Evolutionary conservation across 495 filamentous ascomycete genomes (phyloP).

Genomic region (Lindgomyces ingoldianus): DNA sequence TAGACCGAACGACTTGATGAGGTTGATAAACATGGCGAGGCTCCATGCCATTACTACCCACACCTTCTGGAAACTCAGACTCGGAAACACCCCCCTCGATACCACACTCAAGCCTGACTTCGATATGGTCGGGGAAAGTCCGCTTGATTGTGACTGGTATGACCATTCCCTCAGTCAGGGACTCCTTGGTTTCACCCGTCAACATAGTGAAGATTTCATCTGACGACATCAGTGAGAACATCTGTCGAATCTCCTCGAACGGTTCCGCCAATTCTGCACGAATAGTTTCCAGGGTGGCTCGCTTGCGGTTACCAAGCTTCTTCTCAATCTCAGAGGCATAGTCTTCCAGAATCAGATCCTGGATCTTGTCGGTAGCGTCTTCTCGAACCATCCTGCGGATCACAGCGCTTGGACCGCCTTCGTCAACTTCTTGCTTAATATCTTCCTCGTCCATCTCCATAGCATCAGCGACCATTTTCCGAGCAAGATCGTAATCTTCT

Average conservation of each 20-base stretch:
- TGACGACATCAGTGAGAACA: constrained; percentile 66
- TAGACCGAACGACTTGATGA: constrained; percentile 83
- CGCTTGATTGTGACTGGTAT: constrained; percentile 85
- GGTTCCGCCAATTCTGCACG: constrained; percentile 88
- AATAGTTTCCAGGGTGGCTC: constrained; percentile 94
- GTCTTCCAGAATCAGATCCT: constrained; percentile 92
- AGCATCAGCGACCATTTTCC: constrained; percentile 98
- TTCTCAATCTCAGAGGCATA: constrained; percentile 94
- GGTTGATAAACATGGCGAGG: constrained; percentile 58
- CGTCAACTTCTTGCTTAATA: constrained; percentile 87
- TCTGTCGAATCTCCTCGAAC: constrained; percentile 89
- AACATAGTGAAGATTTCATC: constrained; percentile 97
- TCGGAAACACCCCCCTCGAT: constrained; percentile 83
- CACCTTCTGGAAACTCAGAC: constrained; percentile 66
- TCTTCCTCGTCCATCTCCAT: constrained; percentile 96
- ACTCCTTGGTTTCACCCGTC: constrained; percentile 86
- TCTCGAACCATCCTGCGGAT: constrained; percentile 90
- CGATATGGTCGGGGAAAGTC: constrained; percentile 86
- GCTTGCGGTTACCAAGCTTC: constrained; percentile 90
- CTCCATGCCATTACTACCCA: constrained; percentile 54
- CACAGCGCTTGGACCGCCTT: constrained; percentile 83
- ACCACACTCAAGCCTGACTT: constrained; percentile 90
- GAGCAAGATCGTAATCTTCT: constrained; percentile 94
- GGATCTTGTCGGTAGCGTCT: constrained; percentile 88
- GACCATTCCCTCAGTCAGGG: constrained; percentile 83